A percentile compares a stretch with the other conserved stretches of the same genome.
phyloP scores from a whole-genome alignment of 805 yeast genomes.

The Pichia ethanolica region DNA sequence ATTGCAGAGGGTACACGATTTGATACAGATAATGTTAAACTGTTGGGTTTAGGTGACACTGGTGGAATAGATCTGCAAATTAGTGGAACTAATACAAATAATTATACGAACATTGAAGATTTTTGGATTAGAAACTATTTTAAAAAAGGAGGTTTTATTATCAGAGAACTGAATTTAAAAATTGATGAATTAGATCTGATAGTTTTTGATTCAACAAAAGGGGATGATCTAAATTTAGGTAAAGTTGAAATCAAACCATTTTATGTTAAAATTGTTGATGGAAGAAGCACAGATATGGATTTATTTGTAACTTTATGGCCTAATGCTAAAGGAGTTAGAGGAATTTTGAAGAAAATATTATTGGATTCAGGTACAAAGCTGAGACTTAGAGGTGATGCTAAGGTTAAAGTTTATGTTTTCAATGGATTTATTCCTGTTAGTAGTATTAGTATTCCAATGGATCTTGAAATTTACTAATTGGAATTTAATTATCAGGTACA shows the following conservation, averaged over 20 bases:
- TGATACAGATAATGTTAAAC: slow-evolving; percentile 24
- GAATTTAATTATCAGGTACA: too few relatives aligned
- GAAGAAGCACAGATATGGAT: slow-evolving; percentile 20
- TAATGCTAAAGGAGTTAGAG: slow-evolving; percentile 25
- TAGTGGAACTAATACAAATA: slow-evolving; percentile 25
- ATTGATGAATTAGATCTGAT: slow-evolving; percentile 26
- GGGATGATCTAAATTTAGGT: slow-evolving; percentile 26
- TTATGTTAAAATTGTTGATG: slow-evolving; percentile 25
- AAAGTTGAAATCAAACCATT: slow-evolving; percentile 28
- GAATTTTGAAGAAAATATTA: slow-evolving; percentile 27
- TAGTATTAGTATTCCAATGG: slow-evolving; percentile 25
- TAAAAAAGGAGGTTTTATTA: slow-evolving; percentile 26
- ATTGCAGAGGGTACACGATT: slow-evolving; percentile 27
- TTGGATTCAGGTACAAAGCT: slow-evolving; percentile 25
- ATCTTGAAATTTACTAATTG: slow-evolving; percentile 20
- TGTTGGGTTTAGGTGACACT: slow-evolving; percentile 25
- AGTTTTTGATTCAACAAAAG: slow-evolving; percentile 19
- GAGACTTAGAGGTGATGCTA: slow-evolving; percentile 30
- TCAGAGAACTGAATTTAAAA: slow-evolving; percentile 24
- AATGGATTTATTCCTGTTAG: slow-evolving; percentile 30
- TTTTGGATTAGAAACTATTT: slow-evolving; percentile 21
- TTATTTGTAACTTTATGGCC: slow-evolving; percentile 29
- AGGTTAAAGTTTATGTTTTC: slow-evolving; percentile 25
- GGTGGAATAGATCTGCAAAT: slow-evolving; percentile 29
- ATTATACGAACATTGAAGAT: slow-evolving; percentile 27